Percentiles rank a stretch among this genome's conserved stretches.
Conservation (phyloP, 306 rosid species). For the Abrus pulchellus region DNA sequence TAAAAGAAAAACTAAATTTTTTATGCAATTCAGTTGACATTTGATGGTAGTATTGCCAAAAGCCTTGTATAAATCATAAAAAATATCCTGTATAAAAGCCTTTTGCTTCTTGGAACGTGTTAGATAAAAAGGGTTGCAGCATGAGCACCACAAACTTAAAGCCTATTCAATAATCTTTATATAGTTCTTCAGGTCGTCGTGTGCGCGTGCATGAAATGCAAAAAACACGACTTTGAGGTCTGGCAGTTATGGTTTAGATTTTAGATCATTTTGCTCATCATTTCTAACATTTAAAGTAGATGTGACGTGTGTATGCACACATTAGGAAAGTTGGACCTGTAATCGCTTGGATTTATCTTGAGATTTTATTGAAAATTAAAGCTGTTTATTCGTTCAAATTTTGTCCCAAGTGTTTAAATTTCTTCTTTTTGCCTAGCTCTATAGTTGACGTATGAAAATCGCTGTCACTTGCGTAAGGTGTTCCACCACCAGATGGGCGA, state of each 20-base stretch:
- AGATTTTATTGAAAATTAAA: not conserved
- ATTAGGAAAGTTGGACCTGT: not conserved
- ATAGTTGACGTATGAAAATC: not conserved
- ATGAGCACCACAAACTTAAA: not conserved
- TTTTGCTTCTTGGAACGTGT: not conserved
- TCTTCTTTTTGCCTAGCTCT: not conserved
- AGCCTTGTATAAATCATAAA: not conserved
- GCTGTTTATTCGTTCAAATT: not conserved
- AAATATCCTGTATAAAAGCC: not conserved
- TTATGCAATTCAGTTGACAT: not conserved
- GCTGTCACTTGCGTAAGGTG: not conserved
- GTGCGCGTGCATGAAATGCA: conserved; percentile 13
- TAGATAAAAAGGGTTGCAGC: not conserved
- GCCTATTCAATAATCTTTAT: not conserved
- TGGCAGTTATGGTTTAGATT: not conserved
- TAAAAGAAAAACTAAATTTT: not conserved
- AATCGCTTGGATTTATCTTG: not conserved
- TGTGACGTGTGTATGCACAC: not conserved
- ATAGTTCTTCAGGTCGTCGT: not conserved
- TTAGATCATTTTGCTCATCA: not conserved
- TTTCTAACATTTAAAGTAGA: conserved; percentile 20
- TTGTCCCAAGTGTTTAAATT: not conserved
- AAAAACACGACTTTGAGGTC: not conserved
- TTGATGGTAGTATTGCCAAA: not conserved
- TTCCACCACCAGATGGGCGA: not conserved